These are phyloP conservation scores for Mycena vitilis DNA, from an alignment of 768 basidiomycete genomes.

Conservation along the genomic window DNA sequence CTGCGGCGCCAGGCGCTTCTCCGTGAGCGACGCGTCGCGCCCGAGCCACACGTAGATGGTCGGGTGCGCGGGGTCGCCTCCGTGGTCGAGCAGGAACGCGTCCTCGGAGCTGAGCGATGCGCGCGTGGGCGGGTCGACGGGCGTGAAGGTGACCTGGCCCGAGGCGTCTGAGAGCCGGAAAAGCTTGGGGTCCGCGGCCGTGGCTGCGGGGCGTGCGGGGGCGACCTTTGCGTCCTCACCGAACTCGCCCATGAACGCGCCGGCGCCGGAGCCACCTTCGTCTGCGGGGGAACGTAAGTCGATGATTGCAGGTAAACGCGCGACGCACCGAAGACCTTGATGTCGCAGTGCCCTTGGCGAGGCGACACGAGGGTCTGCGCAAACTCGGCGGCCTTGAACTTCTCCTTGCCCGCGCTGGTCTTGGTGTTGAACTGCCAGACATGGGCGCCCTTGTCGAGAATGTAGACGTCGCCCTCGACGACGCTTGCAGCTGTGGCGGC, in stretches of 20 bases:
- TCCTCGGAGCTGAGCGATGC: conserved; percentile 59
- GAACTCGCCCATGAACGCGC: conserved; percentile 61
- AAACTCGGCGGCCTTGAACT: conserved; percentile 73
- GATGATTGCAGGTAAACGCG: background rate
- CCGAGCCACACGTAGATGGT: conserved; percentile 73
- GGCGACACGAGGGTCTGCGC: conserved; percentile 57
- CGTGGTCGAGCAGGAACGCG: conserved; percentile 64
- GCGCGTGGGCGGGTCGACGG: conserved; percentile 45
- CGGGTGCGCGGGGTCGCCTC: conserved; percentile 47
- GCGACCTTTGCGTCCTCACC: conserved; percentile 47
- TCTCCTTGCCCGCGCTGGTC: conserved; percentile 64
- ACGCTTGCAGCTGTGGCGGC: conserved; percentile 57
- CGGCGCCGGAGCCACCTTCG: conserved; percentile 60
- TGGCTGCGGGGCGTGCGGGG: conserved; percentile 14
- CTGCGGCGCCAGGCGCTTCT: conserved; percentile 62
- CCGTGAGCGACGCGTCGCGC: conserved; percentile 56
- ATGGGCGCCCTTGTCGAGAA: conserved; percentile 66
- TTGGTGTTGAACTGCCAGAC: conserved; percentile 71
- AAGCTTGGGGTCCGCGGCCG: conserved; percentile 35
- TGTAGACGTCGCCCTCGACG: conserved; percentile 66
- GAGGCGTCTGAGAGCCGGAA: conserved; percentile 61
- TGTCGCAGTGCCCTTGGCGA: conserved; percentile 54
- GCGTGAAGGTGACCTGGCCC: conserved; percentile 52
- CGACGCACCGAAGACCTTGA: conserved; percentile 61
- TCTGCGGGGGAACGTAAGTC: conserved; percentile 48